These are phyloP conservation scores for Histomonas meleagridis DNA, from an alignment of 208 protist genomes.

Conservation along the genomic window DNA sequence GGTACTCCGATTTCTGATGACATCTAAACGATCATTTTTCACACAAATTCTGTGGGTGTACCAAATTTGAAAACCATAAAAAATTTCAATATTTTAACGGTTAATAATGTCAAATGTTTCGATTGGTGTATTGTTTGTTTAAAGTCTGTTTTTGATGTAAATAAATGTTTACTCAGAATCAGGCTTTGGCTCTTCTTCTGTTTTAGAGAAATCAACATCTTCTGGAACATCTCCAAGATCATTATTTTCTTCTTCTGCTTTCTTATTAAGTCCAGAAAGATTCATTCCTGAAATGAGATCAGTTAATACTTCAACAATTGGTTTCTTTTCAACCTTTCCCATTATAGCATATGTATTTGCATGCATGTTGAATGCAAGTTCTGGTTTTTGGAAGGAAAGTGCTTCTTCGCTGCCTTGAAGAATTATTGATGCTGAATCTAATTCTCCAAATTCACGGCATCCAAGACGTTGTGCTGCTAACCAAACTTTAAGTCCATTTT, in stretches of 20 bases:
- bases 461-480: background rate
- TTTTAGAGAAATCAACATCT: background rate
- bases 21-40: no score
- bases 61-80: no score
- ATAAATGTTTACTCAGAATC: no score
- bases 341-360: background rate
- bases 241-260: background rate
- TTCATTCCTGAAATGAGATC: background rate
- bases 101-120: no score
- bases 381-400: constrained; percentile 7
- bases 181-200: background rate
- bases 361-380: constrained; percentile 16
- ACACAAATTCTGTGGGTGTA: no score
- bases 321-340: background rate
- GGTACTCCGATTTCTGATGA: no score
- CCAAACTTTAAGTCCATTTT: constrained; percentile 10
- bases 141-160: no score
- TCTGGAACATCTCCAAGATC: constrained; percentile 32
- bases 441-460: background rate
- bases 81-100: no score
- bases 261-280: background rate
- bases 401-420: background rate
- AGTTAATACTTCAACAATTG: background rate
- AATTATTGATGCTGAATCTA: background rate
- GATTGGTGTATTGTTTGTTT: no score